These are phyloP conservation scores for Fusarium sp. DNA, from an alignment of 2,329 filamentous ascomycete species.

Conservation along the genomic window DNA sequence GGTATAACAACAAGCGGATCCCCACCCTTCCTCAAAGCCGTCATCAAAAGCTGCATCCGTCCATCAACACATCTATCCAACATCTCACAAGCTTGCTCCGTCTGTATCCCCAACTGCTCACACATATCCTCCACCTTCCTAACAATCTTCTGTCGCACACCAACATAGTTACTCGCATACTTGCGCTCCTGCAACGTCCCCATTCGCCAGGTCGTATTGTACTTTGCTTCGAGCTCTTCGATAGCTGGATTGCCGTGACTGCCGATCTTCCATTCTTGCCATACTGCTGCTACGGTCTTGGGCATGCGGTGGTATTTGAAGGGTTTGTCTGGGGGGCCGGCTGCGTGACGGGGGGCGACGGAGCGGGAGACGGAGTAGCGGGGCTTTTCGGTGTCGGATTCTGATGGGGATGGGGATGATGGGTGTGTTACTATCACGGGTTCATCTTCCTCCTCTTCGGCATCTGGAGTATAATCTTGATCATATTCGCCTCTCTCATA, in stretches of 20 bases:
- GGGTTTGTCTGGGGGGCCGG: slow-evolving; percentile 22
- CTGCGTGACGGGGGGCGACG: slow-evolving; percentile 28
- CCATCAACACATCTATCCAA: slow-evolving; percentile 42
- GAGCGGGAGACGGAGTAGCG: slow-evolving; percentile 40
- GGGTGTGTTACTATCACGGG: rapidly evolving
- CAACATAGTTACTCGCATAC: slow-evolving; percentile 46
- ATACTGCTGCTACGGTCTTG: slow-evolving; percentile 39
- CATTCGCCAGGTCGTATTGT: slow-evolving; percentile 40
- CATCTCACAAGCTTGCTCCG: too few species aligned
- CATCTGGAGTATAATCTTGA: neutral
- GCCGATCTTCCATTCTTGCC: slow-evolving; percentile 44
- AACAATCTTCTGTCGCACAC: slow-evolving; percentile 40
- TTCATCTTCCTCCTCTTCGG: neutral
- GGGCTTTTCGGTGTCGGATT: neutral
- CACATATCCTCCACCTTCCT: slow-evolving; percentile 36
- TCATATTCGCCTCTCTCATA: neutral
- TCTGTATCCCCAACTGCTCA: neutral
- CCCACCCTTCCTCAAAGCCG: slow-evolving; percentile 31
- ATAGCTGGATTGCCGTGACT: slow-evolving; percentile 38
- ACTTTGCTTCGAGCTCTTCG: slow-evolving; percentile 34
- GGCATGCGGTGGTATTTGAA: slow-evolving; percentile 44
- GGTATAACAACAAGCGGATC: slow-evolving; percentile 42
- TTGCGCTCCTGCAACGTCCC: slow-evolving; percentile 36
- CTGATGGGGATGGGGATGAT: neutral
- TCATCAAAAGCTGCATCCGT: slow-evolving; percentile 40